These are phyloP conservation scores for Pichia sp. DNA, from an alignment of 1,139 yeast species.

Conservation along the genomic window DNA sequence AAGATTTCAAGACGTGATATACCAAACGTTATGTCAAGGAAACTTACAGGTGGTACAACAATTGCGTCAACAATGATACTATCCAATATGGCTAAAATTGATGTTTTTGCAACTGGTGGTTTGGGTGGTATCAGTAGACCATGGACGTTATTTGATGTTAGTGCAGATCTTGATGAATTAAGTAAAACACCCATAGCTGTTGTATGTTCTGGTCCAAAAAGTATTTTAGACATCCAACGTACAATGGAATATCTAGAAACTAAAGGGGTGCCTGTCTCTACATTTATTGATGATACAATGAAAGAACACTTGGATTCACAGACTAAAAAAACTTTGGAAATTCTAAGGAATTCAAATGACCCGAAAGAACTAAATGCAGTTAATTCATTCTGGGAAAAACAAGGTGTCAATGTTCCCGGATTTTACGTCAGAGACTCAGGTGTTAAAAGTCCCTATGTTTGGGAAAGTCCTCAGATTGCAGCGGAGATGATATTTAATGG, in stretches of 20 bases:
- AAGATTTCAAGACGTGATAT: slow-evolving; percentile 82
- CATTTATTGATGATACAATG: slow-evolving; percentile 25
- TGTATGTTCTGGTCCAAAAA: slow-evolving; percentile 88
- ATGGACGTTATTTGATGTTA: slow-evolving; percentile 68
- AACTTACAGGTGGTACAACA: slow-evolving; percentile 77
- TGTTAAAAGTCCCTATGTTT: slow-evolving; percentile 59
- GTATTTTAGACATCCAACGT: slow-evolving; percentile 70
- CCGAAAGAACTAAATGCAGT: slow-evolving; percentile 2
- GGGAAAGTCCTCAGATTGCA: slow-evolving; percentile 47
- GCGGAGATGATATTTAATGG: slow-evolving; percentile 57
- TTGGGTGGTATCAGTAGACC: slow-evolving; percentile 88
- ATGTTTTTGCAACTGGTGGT: slow-evolving; percentile 90
- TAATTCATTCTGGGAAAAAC: slow-evolving; percentile 8
- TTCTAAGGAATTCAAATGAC: neutral
- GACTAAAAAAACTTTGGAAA: slow-evolving; percentile 7
- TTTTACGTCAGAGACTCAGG: slow-evolving; percentile 78
- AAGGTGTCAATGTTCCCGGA: slow-evolving; percentile 59
- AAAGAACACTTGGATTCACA: slow-evolving; percentile 20
- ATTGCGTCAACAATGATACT: slow-evolving; percentile 86
- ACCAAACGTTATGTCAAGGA: slow-evolving; percentile 61
- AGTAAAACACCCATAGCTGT: slow-evolving; percentile 81
- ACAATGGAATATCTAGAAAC: slow-evolving; percentile 87
- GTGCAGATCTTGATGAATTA: slow-evolving; percentile 83
- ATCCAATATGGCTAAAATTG: slow-evolving; percentile 68
- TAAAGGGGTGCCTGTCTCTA: slow-evolving; percentile 62